Evolutionary conservation across 106 monocot species (phyloP), one percentile per base, ranked within the genome.

Genomic region (Apostasia ramifera): DNA sequence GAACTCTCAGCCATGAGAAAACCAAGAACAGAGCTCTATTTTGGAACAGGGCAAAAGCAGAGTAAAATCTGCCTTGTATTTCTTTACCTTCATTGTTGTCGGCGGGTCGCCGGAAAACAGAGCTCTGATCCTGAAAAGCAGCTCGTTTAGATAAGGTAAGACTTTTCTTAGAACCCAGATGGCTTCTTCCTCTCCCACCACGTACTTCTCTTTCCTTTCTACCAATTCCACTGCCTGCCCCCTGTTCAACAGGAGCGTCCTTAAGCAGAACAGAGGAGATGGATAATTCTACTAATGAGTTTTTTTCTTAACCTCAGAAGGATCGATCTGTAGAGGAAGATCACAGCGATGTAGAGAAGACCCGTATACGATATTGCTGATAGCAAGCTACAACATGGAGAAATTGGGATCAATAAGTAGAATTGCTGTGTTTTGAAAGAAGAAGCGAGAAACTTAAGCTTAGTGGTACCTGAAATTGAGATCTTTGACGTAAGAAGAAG

Each of bases 141-240:
- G 13, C 68, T 92, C 95, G 65, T 97, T 97, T 15, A 92, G 47
- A 66, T 89, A 97, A 71, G 95, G 95, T 26, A 97, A 85, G 2
- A 92, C 61, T 41, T 77, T 10, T 60, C 82, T 82, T 3, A 84
- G 41, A 39, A 82, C 11, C 78, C 89, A 77, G n/a, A 89, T 76
- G 54, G 92, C 95, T 42, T 97, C 92, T 57, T 92, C 82, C 61
- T 97, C 95, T 77, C 89, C 95, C n/a, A 97, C 63, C 63, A 89
- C 42, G 40, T 50, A 63, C 2, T 69, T 76, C 50, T 71, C 76
- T 42, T 78, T 69, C 15, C 53, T 70, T 3, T 73, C 67, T 49
- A 77, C 76, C 13, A 41, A 63, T 11, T 86, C 82, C 5, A 63
- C 15, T 6, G 4, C 54, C 37, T 65, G 47, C 14, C 77, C 89